A percentile compares a stretch with the other conserved stretches of the same genome.
phyloP scores from a whole-genome alignment of 2,329 filamentous ascomycete genomes.

The Zymoseptoria brevis region DNA sequence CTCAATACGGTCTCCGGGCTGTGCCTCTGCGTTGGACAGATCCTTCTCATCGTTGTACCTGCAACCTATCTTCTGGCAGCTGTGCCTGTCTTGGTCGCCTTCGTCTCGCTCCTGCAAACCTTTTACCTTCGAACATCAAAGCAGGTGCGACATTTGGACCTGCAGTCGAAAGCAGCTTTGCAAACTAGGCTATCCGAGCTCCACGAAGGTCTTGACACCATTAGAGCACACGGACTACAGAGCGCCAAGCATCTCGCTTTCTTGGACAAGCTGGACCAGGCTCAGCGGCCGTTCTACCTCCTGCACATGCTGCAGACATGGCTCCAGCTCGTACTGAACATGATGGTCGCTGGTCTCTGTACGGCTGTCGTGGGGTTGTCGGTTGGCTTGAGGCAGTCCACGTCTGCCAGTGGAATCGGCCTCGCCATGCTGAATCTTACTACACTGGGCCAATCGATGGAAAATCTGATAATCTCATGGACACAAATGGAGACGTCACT shows the following conservation, averaged over 20 bases:
- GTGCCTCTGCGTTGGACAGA: conserved; percentile 1
- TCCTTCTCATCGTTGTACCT: conserved; percentile 15
- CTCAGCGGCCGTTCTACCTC: conserved; percentile 40
- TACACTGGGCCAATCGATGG: not conserved
- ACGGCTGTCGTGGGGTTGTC: not conserved
- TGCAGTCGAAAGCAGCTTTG: conserved; percentile 44
- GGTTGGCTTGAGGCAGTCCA: not conserved
- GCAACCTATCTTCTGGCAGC: conserved; percentile 34
- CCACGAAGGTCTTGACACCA: conserved; percentile 39
- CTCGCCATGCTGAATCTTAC: not conserved
- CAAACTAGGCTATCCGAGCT: conserved; percentile 48
- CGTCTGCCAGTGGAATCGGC: not conserved
- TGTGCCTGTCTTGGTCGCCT: conserved; percentile 27
- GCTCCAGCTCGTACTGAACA: conserved; percentile 36
- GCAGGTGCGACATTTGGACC: conserved; percentile 46
- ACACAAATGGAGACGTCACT: conserved; percentile 2
- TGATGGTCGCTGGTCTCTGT: conserved; percentile 12
- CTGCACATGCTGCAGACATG: conserved; percentile 39
- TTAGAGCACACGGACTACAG: conserved; percentile 46
- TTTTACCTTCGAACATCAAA: conserved; percentile 43
- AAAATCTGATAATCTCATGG: conserved; percentile 1
- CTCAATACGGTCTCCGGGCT: no score
- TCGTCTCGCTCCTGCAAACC: conserved; percentile 37
- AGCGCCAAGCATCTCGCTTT: conserved; percentile 33
- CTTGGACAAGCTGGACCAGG: conserved; percentile 31